Percentiles rank a stretch among this genome's conserved stretches.
These are phyloP conservation scores for Neopestalotiopsis clavispora DNA, from an alignment of 2,329 filamentous ascomycete species.

Conservation along the genomic window DNA sequence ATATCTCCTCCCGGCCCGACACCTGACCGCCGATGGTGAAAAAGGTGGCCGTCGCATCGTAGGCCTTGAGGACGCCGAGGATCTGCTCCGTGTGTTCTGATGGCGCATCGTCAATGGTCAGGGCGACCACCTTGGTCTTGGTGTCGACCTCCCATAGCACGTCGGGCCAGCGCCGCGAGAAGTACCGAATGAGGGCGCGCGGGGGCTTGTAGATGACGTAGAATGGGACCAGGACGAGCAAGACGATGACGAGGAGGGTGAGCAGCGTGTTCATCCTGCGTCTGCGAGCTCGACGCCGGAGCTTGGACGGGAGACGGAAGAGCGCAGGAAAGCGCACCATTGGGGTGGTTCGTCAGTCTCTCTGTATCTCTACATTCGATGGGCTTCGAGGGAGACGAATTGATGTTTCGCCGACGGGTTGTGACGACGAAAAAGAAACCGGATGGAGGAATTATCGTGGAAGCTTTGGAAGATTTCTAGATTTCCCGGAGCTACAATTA, in stretches of 20 bases:
- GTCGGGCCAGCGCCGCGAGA: slow-evolving; percentile 75
- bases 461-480: not conserved
- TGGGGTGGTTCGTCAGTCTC: slow-evolving; percentile 18
- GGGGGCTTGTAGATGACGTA: slow-evolving; percentile 86
- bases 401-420: not conserved
- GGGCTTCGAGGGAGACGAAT: not conserved
- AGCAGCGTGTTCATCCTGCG: slow-evolving; percentile 62
- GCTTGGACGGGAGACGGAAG: slow-evolving; percentile 60
- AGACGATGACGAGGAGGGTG: slow-evolving; percentile 43
- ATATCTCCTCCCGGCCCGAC: slow-evolving; percentile 54
- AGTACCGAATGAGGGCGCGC: slow-evolving; percentile 69
- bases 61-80: slow-evolving; percentile 65
- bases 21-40: slow-evolving; percentile 88
- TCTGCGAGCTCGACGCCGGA: slow-evolving; percentile 61
- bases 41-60: slow-evolving; percentile 79
- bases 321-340: slow-evolving; percentile 45
- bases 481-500: not conserved
- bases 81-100: slow-evolving; percentile 75
- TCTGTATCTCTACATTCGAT: slow-evolving; percentile 7
- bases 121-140: slow-evolving; percentile 69
- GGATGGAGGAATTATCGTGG: not conserved
- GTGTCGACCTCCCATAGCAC: slow-evolving; percentile 75
- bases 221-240: slow-evolving; percentile 46
- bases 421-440: not conserved
- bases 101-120: slow-evolving; percentile 88